Evolutionary conservation across 148 eudicot genomes (phyloP).

Genomic region (Nyssa sinensis): DNA sequence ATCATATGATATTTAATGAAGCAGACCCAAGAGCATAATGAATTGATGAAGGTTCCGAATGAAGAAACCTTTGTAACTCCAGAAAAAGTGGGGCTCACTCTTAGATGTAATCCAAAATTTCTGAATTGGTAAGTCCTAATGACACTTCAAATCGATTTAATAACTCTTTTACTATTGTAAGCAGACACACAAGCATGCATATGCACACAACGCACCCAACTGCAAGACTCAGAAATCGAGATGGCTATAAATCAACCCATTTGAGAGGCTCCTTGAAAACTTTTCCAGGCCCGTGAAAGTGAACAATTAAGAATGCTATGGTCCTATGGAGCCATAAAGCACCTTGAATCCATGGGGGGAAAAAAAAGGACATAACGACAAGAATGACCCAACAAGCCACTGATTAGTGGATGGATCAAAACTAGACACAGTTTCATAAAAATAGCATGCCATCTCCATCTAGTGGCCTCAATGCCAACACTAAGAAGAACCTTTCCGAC

Average conservation of each 20-base stretch:
- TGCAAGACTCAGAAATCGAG: background rate
- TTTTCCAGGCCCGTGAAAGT: background rate
- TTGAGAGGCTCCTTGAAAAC: background rate
- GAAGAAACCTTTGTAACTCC: too few relatives aligned
- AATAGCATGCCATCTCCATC: slow-evolving; percentile 10
- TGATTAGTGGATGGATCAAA: slow-evolving; percentile 21
- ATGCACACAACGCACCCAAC: too few relatives aligned
- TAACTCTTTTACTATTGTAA: too few relatives aligned
- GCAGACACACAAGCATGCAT: too few relatives aligned
- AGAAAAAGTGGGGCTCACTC: too few relatives aligned
- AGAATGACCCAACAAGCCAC: slow-evolving; percentile 9
- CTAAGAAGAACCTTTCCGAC: slow-evolving; percentile 13
- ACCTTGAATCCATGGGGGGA: background rate
- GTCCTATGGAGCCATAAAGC: background rate
- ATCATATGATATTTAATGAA: too few relatives aligned
- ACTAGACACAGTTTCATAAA: slow-evolving; percentile 13
- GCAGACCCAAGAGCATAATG: too few relatives aligned
- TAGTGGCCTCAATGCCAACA: background rate
- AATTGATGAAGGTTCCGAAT: too few relatives aligned
- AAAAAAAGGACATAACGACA: background rate
- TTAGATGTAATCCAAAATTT: too few relatives aligned
- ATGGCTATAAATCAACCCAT: background rate
- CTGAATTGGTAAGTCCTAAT: too few relatives aligned
- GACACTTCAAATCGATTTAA: too few relatives aligned
- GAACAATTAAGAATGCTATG: too few relatives aligned